phyloP scores from a whole-genome alignment of 1,284 basidiomycete species.

The Puccinia triticina region DNA sequence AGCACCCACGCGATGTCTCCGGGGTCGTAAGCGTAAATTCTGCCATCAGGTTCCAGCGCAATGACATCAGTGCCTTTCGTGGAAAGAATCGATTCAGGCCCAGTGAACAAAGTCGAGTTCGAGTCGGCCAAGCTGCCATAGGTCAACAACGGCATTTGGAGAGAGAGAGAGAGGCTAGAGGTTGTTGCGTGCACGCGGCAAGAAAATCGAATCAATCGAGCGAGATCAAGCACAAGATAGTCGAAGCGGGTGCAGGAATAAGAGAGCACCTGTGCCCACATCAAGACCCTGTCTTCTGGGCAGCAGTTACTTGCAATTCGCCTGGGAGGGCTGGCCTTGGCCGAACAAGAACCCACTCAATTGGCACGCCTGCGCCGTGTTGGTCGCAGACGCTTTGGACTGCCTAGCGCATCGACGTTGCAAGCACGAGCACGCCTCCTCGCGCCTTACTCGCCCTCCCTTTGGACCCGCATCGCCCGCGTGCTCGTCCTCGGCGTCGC shows the following conservation, averaged over 20 bases:
- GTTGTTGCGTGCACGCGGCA: background rate
- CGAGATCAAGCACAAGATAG: background rate
- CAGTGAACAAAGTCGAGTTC: constrained; percentile 21
- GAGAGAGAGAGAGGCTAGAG: background rate
- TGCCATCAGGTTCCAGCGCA: constrained; percentile 32
- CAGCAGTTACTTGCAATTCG: no score
- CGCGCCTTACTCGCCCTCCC: constrained; percentile 17
- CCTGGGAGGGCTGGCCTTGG: no score
- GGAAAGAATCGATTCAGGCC: constrained; percentile 14
- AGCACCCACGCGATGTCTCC: constrained; percentile 65
- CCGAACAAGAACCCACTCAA: no score
- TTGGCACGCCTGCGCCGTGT: no score
- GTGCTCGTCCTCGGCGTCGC: background rate
- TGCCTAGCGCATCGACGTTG: no score
- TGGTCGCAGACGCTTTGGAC: no score
- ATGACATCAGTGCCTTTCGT: constrained; percentile 54
- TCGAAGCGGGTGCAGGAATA: background rate
- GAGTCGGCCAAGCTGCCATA: constrained; percentile 29
- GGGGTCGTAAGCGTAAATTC: constrained; percentile 54
- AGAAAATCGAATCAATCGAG: constrained; percentile 15
- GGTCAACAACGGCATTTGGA: constrained; percentile 32
- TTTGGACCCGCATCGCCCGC: background rate
- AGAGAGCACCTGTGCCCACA: no score
- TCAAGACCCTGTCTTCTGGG: no score
- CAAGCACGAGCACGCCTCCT: no score